Percentiles rank a stretch among this genome's conserved stretches.
Conservation (phyloP, 371 early-diverging fungal species). For the Smittium culicis region DNA sequence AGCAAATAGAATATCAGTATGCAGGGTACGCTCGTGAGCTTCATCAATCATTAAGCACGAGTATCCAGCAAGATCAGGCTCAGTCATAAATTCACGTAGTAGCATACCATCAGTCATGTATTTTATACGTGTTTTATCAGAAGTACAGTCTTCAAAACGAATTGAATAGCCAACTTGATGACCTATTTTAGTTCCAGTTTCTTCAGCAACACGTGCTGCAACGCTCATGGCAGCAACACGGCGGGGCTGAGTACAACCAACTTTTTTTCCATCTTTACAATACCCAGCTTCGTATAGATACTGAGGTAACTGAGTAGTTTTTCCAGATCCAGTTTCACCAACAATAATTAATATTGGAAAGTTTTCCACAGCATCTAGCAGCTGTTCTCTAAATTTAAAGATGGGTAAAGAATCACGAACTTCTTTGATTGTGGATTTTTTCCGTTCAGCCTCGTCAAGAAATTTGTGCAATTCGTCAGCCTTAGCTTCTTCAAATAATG, state of each 20-base stretch:
- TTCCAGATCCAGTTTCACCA: conserved; percentile 98
- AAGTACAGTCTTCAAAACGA: conserved; percentile 94
- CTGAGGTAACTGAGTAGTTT: conserved; percentile 98
- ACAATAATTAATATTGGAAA: conserved; percentile 82
- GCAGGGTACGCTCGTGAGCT: conserved; percentile 97
- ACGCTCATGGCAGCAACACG: conserved; percentile 99
- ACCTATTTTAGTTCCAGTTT: conserved; percentile 86
- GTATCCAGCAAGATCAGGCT: conserved; percentile 85
- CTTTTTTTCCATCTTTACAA: conserved; percentile 67
- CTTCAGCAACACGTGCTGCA: conserved; percentile 91
- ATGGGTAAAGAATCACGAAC: conserved; percentile 86
- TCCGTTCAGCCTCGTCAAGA: conserved; percentile 40
- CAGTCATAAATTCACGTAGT: conserved; percentile 93
- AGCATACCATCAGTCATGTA: conserved; percentile 99
- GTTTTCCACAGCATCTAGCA: conserved; percentile 72
- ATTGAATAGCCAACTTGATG: conserved; percentile 95
- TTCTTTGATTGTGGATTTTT: conserved; percentile 63
- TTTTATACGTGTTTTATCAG: conserved; percentile 89
- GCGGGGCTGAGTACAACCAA: conserved; percentile 98
- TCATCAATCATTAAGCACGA: conserved; percentile 96
- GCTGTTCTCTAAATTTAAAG: conserved; percentile 60
- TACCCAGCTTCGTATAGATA: conserved; percentile 93
- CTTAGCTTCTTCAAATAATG: conserved; percentile 40
- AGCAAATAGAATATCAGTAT: conserved; percentile 96
- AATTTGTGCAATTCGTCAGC: conserved; percentile 40